Conservation (phyloP, 2,329 filamentous ascomycete species). For the Sporothrix sp. region DNA sequence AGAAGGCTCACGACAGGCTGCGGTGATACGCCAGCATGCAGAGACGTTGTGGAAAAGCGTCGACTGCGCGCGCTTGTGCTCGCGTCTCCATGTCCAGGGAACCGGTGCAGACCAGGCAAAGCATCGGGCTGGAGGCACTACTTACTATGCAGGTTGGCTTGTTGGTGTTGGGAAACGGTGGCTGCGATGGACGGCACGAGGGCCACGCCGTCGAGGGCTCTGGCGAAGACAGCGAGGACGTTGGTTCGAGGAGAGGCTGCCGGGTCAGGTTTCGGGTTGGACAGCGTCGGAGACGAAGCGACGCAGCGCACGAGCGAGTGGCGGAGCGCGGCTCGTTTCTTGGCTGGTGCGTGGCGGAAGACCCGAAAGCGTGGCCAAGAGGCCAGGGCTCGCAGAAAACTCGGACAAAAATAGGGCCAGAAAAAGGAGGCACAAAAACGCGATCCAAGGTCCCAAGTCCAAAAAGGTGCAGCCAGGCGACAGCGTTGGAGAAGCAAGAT, state of each 20-base stretch:
- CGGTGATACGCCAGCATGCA: neutral
- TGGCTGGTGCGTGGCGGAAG: neutral
- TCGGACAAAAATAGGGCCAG: slow-evolving; percentile 10
- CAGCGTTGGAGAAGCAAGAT: neutral
- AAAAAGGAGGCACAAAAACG: neutral
- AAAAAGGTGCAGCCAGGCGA: no score
- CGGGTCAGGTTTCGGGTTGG: slow-evolving; percentile 2
- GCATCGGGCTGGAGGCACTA: neutral
- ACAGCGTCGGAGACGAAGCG: slow-evolving; percentile 10
- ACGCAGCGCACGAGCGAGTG: slow-evolving; percentile 12
- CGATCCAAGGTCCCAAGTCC: no score
- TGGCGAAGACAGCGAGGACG: neutral
- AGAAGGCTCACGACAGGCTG: neutral
- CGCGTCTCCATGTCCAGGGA: neutral
- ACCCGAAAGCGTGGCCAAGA: slow-evolving; percentile 9
- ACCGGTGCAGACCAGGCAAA: neutral
- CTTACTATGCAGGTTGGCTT: slow-evolving; percentile 12
- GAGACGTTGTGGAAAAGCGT: neutral
- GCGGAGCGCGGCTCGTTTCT: slow-evolving; percentile 13
- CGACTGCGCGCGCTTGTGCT: neutral
- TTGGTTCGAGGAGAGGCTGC: neutral
- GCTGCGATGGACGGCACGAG: neutral
- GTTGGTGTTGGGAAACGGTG: no score
- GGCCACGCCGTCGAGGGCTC: neutral
- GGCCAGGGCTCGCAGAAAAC: neutral